Conservation (phyloP, 371 early-diverging fungal species). For the Fennellomyces sp. region DNA sequence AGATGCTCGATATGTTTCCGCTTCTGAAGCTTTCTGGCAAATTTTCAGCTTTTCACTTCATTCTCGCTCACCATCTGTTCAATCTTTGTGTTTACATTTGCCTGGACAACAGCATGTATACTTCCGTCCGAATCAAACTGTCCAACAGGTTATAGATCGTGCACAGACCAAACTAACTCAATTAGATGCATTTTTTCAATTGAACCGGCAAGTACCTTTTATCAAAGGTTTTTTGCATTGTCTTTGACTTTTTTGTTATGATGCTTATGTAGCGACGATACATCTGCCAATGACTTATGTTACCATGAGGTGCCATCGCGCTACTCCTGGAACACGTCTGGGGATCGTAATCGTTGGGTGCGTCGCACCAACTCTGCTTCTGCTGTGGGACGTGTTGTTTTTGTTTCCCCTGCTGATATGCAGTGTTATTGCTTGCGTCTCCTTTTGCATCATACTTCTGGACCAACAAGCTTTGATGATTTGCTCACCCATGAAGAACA, state of each 20-base stretch:
- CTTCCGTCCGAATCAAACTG: constrained; percentile 9
- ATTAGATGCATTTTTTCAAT: not conserved
- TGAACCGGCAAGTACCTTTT: not conserved
- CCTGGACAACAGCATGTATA: constrained; percentile 12
- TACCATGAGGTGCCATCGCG: not conserved
- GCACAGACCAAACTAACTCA: not conserved
- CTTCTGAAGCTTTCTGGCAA: constrained; percentile 29
- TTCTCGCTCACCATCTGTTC: constrained; percentile 10
- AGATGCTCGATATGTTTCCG: constrained; percentile 33
- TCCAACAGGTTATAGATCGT: constrained; percentile 9
- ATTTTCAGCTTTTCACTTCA: constrained; percentile 26
- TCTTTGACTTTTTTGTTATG: too few relatives aligned
- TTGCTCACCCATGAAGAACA: not conserved
- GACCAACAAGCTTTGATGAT: constrained; percentile 2
- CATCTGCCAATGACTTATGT: not conserved
- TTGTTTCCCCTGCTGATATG: not conserved
- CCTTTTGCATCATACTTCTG: constrained; percentile 4
- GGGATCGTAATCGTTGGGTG: too few relatives aligned
- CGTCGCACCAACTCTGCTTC: too few relatives aligned
- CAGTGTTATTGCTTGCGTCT: not conserved
- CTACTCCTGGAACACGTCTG: too few relatives aligned
- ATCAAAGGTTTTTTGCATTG: not conserved
- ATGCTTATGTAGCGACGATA: constrained; percentile 19
- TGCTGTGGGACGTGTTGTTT: not conserved
- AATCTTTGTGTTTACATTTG: constrained; percentile 23